Evolutionary conservation across 768 basidiomycete species (phyloP).

Genomic region (Tulasnella calospora): DNA sequence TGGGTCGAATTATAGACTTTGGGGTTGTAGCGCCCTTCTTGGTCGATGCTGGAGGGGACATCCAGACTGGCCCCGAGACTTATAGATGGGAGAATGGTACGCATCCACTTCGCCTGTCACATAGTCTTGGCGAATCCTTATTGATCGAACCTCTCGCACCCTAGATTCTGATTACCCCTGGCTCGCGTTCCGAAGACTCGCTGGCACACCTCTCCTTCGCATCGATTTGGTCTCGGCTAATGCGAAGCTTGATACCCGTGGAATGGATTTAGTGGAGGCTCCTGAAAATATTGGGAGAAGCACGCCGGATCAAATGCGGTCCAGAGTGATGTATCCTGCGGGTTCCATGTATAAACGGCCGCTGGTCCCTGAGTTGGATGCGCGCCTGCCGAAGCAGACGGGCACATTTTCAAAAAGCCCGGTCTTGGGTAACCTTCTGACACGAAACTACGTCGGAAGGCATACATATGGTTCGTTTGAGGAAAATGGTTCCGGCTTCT

Average conservation of each 20-base stretch:
- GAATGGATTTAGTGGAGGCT: not conserved
- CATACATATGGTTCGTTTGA: not conserved
- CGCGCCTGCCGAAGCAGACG: not conserved
- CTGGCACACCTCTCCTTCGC: constrained; percentile 15
- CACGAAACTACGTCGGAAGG: not conserved
- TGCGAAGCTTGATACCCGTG: not conserved
- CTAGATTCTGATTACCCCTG: not conserved
- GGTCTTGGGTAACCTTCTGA: not conserved
- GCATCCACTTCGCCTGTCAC: not conserved
- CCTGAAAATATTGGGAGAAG: not conserved
- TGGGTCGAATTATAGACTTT: not conserved
- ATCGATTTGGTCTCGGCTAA: constrained; percentile 21
- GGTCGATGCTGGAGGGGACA: not conserved
- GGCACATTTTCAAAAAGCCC: not conserved
- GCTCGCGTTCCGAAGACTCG: constrained; percentile 11
- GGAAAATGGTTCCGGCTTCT: not conserved
- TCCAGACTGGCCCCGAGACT: not conserved
- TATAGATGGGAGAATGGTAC: not conserved
- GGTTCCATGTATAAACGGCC: not conserved
- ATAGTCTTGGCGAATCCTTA: not conserved
- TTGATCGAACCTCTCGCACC: not conserved
- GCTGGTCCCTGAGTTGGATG: not conserved
- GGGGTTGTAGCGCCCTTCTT: not conserved
- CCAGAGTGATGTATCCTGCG: too few relatives aligned
- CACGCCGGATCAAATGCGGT: not conserved